These are phyloP conservation scores for Pyrenochaeta sp. DNA, from an alignment of 2,329 filamentous ascomycete species.

Conservation along the genomic window DNA sequence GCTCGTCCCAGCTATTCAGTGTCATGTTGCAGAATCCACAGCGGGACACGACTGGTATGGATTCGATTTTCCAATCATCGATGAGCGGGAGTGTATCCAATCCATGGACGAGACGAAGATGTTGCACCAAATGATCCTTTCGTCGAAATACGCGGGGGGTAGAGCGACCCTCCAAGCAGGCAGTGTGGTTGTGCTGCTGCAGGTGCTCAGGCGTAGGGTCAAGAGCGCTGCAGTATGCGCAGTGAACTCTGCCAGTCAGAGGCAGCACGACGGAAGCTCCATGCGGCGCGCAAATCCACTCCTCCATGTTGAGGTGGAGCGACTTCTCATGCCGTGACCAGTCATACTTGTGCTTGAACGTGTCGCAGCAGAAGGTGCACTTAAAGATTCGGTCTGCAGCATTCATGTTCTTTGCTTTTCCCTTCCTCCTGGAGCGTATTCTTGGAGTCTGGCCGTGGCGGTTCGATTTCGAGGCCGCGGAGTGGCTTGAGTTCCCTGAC, in stretches of 20 bases:
- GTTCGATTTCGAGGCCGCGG: slow-evolving; percentile 53
- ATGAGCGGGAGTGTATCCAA: slow-evolving; percentile 66
- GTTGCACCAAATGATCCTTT: slow-evolving; percentile 68
- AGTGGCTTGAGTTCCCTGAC: slow-evolving; percentile 56
- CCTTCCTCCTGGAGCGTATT: slow-evolving; percentile 10
- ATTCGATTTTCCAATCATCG: slow-evolving; percentile 68
- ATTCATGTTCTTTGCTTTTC: slow-evolving; percentile 14
- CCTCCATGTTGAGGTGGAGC: slow-evolving; percentile 36
- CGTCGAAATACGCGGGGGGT: slow-evolving; percentile 68
- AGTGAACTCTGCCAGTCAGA: slow-evolving; percentile 60
- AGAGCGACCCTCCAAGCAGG: slow-evolving; percentile 69
- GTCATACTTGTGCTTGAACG: slow-evolving; percentile 41
- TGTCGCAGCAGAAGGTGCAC: slow-evolving; percentile 43
- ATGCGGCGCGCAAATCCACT: slow-evolving; percentile 61
- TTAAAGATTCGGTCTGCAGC: slow-evolving; percentile 30
- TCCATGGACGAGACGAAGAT: slow-evolving; percentile 64
- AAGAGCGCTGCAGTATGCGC: slow-evolving; percentile 64
- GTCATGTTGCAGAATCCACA: slow-evolving; percentile 59
- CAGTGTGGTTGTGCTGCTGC: slow-evolving; percentile 64
- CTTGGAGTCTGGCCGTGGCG: slow-evolving; percentile 33
- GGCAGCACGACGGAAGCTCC: slow-evolving; percentile 64
- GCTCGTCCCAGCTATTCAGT: slow-evolving; percentile 56
- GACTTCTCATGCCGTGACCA: slow-evolving; percentile 41
- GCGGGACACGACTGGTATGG: slow-evolving; percentile 58
- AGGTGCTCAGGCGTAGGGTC: slow-evolving; percentile 63